Evolutionary conservation across 768 basidiomycete genomes (phyloP).

Genomic region (Amanita inopinata): DNA sequence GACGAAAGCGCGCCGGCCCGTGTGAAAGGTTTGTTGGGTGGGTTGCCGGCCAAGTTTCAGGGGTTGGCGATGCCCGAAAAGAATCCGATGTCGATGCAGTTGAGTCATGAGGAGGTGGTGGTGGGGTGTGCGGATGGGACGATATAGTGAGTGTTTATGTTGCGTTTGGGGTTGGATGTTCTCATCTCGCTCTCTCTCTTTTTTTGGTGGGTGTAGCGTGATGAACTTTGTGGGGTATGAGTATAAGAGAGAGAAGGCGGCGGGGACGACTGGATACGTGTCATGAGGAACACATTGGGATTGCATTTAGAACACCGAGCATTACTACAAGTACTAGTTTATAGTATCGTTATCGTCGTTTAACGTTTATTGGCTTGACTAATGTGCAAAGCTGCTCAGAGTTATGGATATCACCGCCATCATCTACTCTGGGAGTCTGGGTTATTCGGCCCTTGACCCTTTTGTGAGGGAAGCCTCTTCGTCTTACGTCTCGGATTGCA

Average conservation of each 20-base stretch:
- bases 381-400: too few species aligned
- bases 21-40: constrained; percentile 51
- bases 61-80: constrained; percentile 84
- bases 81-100: constrained; percentile 91
- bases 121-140: constrained; percentile 88
- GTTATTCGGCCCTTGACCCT: too few species aligned
- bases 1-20: constrained; percentile 23
- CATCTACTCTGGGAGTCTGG: too few species aligned
- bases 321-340: too few species aligned
- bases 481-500: too few species aligned
- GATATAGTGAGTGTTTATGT: constrained; percentile 61
- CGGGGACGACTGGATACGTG: neutral
- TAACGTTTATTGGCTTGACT: too few species aligned
- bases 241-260: constrained; percentile 13
- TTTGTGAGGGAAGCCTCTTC: too few species aligned
- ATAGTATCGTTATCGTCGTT: too few species aligned
- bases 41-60: constrained; percentile 56
- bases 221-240: constrained; percentile 30
- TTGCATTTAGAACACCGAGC: neutral
- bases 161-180: constrained; percentile 19
- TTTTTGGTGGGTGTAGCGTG: constrained; percentile 15
- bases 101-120: constrained; percentile 86
- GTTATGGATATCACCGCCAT: too few species aligned
- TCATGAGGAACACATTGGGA: neutral
- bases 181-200: neutral